Evolutionary conservation across 2,329 filamentous ascomycete species (phyloP).

Genomic region (Volutella citrinella): DNA sequence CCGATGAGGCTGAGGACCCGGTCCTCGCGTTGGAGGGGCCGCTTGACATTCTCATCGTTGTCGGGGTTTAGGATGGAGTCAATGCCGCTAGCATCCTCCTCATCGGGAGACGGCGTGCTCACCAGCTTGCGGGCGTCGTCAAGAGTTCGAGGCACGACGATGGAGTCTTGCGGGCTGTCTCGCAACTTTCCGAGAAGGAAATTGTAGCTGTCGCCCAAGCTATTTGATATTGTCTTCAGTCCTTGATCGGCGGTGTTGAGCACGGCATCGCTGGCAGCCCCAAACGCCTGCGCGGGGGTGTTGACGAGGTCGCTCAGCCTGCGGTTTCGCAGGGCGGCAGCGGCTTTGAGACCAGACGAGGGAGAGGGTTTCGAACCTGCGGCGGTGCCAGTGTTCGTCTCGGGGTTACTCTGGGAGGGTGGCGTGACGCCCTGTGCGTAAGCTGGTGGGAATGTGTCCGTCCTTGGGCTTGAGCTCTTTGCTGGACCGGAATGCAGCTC

Average conservation of each 20-base stretch:
- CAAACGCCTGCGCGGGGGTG: slow-evolving; percentile 76
- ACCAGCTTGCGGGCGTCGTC: slow-evolving; percentile 91
- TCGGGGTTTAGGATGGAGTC: slow-evolving; percentile 48
- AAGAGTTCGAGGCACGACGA: slow-evolving; percentile 78
- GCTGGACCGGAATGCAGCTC: slow-evolving; percentile 67
- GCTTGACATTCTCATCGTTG: slow-evolving; percentile 30
- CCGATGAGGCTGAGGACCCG: slow-evolving; percentile 69
- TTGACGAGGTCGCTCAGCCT: slow-evolving; percentile 84
- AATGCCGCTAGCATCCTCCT: slow-evolving; percentile 59
- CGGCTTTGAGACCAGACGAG: slow-evolving; percentile 43
- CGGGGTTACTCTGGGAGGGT: slow-evolving; percentile 29
- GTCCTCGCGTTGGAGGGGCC: slow-evolving; percentile 48
- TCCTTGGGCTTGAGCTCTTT: slow-evolving; percentile 50
- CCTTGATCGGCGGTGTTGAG: slow-evolving; percentile 87
- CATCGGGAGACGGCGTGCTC: slow-evolving; percentile 64
- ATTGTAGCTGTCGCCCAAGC: slow-evolving; percentile 87
- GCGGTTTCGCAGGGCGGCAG: slow-evolving; percentile 60
- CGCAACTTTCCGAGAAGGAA: slow-evolving; percentile 87
- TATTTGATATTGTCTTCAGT: slow-evolving; percentile 87
- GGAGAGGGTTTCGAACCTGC: slow-evolving; percentile 34
- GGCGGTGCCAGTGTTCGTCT: slow-evolving; percentile 30
- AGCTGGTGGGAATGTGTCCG: slow-evolving; percentile 56
- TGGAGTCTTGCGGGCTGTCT: slow-evolving; percentile 51
- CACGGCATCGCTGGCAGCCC: slow-evolving; percentile 79
- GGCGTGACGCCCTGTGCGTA: slow-evolving; percentile 46